phyloP scores from a whole-genome alignment of 495 filamentous ascomycete genomes.

The Podospora bellae-mahoneyi region DNA sequence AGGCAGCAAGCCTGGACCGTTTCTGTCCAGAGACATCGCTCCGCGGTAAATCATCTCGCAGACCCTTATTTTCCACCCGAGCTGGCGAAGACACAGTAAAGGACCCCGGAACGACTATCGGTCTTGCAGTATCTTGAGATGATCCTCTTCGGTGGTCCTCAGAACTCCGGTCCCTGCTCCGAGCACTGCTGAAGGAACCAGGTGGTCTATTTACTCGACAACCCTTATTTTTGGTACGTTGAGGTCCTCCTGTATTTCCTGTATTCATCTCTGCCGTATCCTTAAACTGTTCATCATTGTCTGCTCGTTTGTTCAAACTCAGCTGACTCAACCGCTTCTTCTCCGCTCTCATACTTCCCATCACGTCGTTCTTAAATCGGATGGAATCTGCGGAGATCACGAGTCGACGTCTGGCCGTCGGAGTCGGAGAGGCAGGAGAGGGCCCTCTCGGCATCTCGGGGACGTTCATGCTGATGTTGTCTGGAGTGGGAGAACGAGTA shows the following conservation, averaged over 20 bases:
- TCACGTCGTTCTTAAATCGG: conserved; percentile 8
- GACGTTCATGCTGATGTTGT: neutral
- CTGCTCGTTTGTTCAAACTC: conserved; percentile 1
- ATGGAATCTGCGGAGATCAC: conserved; percentile 19
- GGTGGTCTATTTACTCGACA: neutral
- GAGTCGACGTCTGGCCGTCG: conserved; percentile 10
- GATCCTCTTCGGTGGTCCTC: neutral
- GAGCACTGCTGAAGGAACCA: neutral
- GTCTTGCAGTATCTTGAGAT: conserved; percentile 4
- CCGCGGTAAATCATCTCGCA: conserved; percentile 10
- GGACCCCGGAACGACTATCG: neutral
- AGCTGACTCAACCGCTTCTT: neutral
- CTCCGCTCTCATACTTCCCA: neutral
- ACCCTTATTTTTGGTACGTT: neutral
- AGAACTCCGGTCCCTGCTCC: neutral
- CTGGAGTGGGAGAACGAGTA: neutral
- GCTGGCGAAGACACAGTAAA: neutral
- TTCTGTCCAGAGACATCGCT: conserved; percentile 15
- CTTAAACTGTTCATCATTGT: neutral
- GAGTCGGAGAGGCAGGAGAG: neutral
- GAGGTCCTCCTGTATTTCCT: neutral
- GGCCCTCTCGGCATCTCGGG: neutral
- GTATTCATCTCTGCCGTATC: conserved; percentile 1
- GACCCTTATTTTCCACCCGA: neutral
- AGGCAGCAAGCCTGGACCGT: conserved; percentile 18